A percentile compares a stretch with the other conserved stretches of the same genome.
phyloP scores from a whole-genome alignment of 2,329 filamentous ascomycete species.

The Scolecobasidium constrictum region DNA sequence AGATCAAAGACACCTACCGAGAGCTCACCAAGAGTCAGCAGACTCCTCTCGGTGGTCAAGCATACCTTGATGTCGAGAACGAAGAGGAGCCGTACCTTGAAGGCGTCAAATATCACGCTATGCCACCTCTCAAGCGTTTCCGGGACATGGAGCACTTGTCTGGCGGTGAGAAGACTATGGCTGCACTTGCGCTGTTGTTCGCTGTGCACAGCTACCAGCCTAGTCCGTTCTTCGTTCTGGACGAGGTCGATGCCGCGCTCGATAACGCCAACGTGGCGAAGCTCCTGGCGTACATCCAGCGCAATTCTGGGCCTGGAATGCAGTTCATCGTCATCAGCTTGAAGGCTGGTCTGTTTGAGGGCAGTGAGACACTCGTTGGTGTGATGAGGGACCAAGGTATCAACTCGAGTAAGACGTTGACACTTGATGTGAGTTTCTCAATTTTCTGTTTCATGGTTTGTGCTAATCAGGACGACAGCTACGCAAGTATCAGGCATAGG shows the following conservation, averaged over 20 bases:
- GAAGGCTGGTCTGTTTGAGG: constrained; percentile 91
- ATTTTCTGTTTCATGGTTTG: constrained; percentile 1
- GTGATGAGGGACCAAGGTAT: constrained; percentile 91
- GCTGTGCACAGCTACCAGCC: constrained; percentile 95
- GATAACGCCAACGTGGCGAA: constrained; percentile 96
- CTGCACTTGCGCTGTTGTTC: constrained; percentile 88
- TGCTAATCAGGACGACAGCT: constrained; percentile 7
- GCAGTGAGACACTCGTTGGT: constrained; percentile 89
- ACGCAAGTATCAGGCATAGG: constrained; percentile 9
- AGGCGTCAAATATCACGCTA: constrained; percentile 96
- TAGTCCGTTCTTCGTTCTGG: constrained; percentile 92
- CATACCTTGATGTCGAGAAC: constrained; percentile 77
- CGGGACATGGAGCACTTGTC: constrained; percentile 98
- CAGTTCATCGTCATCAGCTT: constrained; percentile 97
- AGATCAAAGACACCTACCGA: constrained; percentile 89
- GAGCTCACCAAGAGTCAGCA: constrained; percentile 82
- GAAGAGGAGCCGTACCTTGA: constrained; percentile 92
- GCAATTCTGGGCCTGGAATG: constrained; percentile 93
- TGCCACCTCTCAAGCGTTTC: constrained; percentile 97
- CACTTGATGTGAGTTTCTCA: constrained; percentile 71
- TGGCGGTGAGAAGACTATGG: constrained; percentile 98
- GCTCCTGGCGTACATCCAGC: constrained; percentile 90
- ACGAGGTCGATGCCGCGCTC: constrained; percentile 96
- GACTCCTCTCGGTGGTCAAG: constrained; percentile 80
- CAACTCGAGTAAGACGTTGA: constrained; percentile 85